These are phyloP conservation scores for Akanthomyces lecanii DNA, from an alignment of 2,329 filamentous ascomycete genomes.

Conservation along the genomic window DNA sequence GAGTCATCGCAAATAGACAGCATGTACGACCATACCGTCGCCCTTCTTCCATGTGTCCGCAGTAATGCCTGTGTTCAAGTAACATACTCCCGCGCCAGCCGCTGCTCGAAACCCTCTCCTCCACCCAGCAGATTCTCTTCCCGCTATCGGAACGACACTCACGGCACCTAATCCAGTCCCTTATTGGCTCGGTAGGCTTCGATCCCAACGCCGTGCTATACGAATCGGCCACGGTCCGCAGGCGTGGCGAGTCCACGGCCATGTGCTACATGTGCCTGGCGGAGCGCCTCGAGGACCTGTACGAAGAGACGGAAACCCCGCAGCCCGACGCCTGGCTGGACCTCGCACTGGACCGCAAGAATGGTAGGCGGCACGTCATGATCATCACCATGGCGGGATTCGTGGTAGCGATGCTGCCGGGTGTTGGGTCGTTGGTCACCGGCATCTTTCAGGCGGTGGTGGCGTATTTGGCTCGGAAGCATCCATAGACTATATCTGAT, in stretches of 20 bases:
- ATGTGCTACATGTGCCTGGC: neutral
- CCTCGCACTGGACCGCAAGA: neutral
- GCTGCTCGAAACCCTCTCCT: slow-evolving; percentile 4
- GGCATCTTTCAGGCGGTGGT: neutral
- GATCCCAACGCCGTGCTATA: no score
- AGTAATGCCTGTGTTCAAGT: no score
- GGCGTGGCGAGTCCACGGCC: neutral
- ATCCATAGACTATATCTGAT: neutral
- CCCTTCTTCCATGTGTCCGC: no score
- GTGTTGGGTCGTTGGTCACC: neutral
- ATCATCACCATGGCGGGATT: neutral
- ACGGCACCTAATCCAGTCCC: neutral
- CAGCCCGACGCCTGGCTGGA: neutral
- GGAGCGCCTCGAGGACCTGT: slow-evolving; percentile 3
- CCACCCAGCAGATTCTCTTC: neutral
- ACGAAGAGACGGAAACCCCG: neutral
- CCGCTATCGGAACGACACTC: neutral
- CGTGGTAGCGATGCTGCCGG: neutral
- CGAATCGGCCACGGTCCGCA: neutral
- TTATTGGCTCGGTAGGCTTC: neutral
- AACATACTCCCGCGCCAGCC: neutral
- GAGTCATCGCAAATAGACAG: no score
- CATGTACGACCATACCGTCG: no score
- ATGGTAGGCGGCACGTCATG: neutral
- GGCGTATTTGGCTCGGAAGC: neutral